These are phyloP conservation scores for Aspergillus pseudoterreus DNA, from an alignment of 2,329 filamentous ascomycete genomes.

Conservation along the genomic window DNA sequence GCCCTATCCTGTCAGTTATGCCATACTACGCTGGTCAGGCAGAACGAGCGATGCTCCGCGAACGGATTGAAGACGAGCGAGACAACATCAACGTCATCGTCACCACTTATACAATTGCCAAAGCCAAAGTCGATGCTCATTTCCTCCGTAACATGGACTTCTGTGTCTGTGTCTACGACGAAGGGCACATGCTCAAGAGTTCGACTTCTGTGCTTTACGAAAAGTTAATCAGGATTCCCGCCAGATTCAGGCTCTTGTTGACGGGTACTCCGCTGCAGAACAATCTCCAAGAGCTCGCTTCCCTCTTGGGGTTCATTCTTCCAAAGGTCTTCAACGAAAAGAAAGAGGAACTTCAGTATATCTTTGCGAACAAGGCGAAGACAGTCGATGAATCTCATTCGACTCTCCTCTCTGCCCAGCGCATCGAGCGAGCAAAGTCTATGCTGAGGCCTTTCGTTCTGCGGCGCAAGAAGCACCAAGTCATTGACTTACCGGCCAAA, in stretches of 20 bases:
- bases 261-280: conserved; percentile 94
- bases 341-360: conserved; percentile 73
- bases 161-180: conserved; percentile 72
- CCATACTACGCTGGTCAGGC: conserved; percentile 69
- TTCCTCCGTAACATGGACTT: conserved; percentile 62
- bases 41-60: conserved; percentile 65
- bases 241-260: conserved; percentile 80
- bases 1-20: conserved; percentile 68
- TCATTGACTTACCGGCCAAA: conserved; percentile 82
- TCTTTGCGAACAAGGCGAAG: conserved; percentile 90
- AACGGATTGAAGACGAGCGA: conserved; percentile 61
- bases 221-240: conserved; percentile 71
- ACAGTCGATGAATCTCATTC: conserved; percentile 70
- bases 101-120: conserved; percentile 68
- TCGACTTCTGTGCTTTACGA: conserved; percentile 76
- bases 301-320: conserved; percentile 90
- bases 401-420: conserved; percentile 78
- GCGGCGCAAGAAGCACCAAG: conserved; percentile 88
- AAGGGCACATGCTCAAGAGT: conserved; percentile 92
- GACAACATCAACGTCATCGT: conserved; percentile 66
- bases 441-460: conserved; percentile 96
- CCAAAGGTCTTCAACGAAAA: conserved; percentile 75
- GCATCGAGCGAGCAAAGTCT: conserved; percentile 79
- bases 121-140: conserved; percentile 56
- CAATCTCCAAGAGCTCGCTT: conserved; percentile 87